A percentile compares a stretch with the other conserved stretches of the same genome.
Evolutionary conservation across 1,284 basidiomycete species (phyloP).

Genomic region (Athelia sp.): DNA sequence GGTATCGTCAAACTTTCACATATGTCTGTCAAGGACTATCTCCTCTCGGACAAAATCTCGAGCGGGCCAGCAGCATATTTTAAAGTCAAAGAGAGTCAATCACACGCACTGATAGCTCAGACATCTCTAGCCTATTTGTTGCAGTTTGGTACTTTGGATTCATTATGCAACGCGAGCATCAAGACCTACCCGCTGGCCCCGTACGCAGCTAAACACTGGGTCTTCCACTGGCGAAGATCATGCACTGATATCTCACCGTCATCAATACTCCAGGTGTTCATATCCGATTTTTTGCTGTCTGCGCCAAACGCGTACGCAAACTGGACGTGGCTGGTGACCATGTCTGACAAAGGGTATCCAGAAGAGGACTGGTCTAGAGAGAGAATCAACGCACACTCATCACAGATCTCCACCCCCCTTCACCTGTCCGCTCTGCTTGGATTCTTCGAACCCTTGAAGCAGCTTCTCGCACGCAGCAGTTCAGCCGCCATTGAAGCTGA

Average conservation of each 20-base stretch:
- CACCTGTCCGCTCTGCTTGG: too few relatives aligned
- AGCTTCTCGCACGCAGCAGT: too few relatives aligned
- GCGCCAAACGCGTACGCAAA: not conserved
- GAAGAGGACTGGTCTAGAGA: not conserved
- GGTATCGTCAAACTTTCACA: not conserved
- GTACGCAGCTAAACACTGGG: not conserved
- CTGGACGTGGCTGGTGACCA: not conserved
- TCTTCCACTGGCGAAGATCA: not conserved
- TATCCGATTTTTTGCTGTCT: not conserved
- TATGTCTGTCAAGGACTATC: not conserved
- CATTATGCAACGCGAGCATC: not conserved
- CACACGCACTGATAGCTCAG: not conserved
- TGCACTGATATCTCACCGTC: too few relatives aligned
- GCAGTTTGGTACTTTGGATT: not conserved
- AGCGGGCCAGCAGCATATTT: not conserved
- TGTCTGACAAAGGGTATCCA: not conserved
- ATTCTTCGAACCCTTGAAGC: too few relatives aligned
- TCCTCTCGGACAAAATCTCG: not conserved
- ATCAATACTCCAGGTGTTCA: not conserved
- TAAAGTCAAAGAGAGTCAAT: not conserved
- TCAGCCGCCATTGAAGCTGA: too few relatives aligned
- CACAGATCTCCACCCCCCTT: too few relatives aligned
- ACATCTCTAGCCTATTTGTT: not conserved
- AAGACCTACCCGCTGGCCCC: not conserved
- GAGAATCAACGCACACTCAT: too few relatives aligned